Base-by-base conservation (phyloP, 129 eudicot species). In the Escallonia herrerae region DNA sequence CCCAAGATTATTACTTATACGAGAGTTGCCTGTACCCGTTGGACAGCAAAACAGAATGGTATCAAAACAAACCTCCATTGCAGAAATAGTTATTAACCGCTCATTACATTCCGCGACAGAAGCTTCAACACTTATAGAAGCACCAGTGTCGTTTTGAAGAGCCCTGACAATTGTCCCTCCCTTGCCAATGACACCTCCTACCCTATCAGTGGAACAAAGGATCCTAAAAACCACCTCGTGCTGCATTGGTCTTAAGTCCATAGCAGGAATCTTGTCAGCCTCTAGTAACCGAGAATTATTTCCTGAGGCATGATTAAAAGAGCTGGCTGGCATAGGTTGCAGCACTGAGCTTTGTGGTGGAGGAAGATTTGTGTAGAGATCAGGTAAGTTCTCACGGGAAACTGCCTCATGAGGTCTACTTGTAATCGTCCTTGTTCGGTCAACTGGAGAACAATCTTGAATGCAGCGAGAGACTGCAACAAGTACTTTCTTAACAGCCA, bases 401-500 rank as follows among this genome's bases (percentile, higher is more conserved):
- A 43, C 62, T 45, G 72, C 58, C 44, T 79, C 81, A 42, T 57
- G 62, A 38, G 77, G 61, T 64, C 76, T 69, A 63, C 73, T 73
- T 43, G 33, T 67, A 54, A 15, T 12, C 43, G 48, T 48, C 40
- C 69, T 69, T 39, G 76, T 13, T 72, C 65, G 77, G 8, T 80
- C 87, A 59, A n/a, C 40, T 62, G 52, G 66, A 43, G 76, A 81
- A 63, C 84, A 67, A 68, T 86, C 89, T 84, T 90, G 97, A 72
- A 90, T 80, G 55, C 83, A 63, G 40, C 85, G 58, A 67, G 82
- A 45, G 15, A 90, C 80, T 0, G 79, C 86, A 69, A 90, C 53
- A 64, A 90, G 95, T 49, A 91, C 97, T 78, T 74, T 86, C 67
- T 82, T 90, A 56, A 86, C 78, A 15, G 85, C 83, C 60, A 79